phyloP scores from a whole-genome alignment of 805 yeast genomes.

The Candida vartiovaarae region DNA sequence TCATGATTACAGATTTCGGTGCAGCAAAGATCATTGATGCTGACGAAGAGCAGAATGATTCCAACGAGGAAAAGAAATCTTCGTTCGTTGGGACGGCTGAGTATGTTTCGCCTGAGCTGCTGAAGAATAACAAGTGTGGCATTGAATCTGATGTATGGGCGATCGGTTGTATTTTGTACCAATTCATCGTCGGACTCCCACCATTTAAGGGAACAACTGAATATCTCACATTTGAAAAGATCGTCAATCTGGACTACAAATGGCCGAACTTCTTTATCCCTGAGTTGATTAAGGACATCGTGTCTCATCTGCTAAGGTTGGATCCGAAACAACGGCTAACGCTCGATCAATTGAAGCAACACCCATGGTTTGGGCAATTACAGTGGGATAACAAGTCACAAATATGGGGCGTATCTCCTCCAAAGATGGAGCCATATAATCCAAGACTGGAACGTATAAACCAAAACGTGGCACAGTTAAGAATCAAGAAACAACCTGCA shows the following conservation, averaged over 20 bases:
- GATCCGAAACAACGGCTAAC: conserved; percentile 63
- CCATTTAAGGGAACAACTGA: conserved; percentile 83
- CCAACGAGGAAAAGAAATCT: conserved; percentile 22
- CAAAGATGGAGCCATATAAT: conserved; percentile 63
- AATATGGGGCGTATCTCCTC: conserved; percentile 66
- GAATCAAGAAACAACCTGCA: conserved; percentile 17
- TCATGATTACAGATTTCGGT: conserved; percentile 95
- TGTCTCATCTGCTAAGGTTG: conserved; percentile 57
- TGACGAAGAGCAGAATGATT: conserved; percentile 1
- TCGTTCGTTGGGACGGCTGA: conserved; percentile 98
- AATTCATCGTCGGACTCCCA: conserved; percentile 88
- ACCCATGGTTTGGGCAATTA: conserved; percentile 62
- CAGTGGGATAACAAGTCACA: conserved; percentile 59
- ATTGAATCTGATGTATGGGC: conserved; percentile 97
- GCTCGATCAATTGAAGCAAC: conserved; percentile 50
- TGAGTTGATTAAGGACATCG: conserved; percentile 53
- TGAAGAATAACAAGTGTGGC: conserved; percentile 77
- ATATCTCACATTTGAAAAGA: conserved; percentile 75
- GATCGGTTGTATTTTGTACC: conserved; percentile 90
- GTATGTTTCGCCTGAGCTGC: conserved; percentile 88
- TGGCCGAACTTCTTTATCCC: conserved; percentile 66
- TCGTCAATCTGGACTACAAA: conserved; percentile 66
- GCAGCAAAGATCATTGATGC: conserved; percentile 76
- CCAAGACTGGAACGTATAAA: conserved; percentile 27
- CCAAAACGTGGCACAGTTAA: conserved; percentile 8